Evolutionary conservation across 768 basidiomycete genomes (phyloP), one percentile per base, ranked within the genome.

Genomic region (Pisolithus marmoratus): DNA sequence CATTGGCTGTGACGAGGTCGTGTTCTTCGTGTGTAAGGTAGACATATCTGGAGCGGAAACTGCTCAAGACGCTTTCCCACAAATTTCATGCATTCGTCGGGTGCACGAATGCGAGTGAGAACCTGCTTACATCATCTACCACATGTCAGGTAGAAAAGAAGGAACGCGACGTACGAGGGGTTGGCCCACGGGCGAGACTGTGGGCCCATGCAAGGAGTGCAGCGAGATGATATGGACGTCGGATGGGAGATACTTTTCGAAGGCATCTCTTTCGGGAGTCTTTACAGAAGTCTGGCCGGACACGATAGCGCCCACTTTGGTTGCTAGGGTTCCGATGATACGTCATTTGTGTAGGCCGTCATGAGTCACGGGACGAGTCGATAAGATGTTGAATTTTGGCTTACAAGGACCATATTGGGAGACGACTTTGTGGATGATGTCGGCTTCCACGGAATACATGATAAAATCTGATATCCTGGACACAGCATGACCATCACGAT

Each of bases 221-320:
- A 92, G 81, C 0, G 94, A 96, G 43, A 97, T 80, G 59, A 99
- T 94, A 60, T 86, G 78, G 12, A 89, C 85, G 61, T 99, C 96
- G 2, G 69, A 58, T 0, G 96, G 96, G 2, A 98, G 83, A 60
- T 90, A 75, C 31, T 81, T 79, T 58, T 99, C 96, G 61, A 96
- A 98, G 0, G 96, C 94, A 2, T 68, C 78, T 56, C 79, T 84
- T 65, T 99, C 96, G 0, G 96, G 96, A 0, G 93, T 90, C 65
- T 99, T 99, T 41, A 97, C 94, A 1, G 91, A 94, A 0, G 95
- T 99, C 67, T 99, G 95, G 1, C 95, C 96, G 1, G 92, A 83
- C 24, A 99, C 94, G 41, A 95, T 82, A 2, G 96, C 92, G 17
- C 90, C 80, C 22, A 94, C 68, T 70, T 96, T 98, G 1, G 95